phyloP scores from a whole-genome alignment of 164 flowering plant genomes.

The Cinnamomum chago region DNA sequence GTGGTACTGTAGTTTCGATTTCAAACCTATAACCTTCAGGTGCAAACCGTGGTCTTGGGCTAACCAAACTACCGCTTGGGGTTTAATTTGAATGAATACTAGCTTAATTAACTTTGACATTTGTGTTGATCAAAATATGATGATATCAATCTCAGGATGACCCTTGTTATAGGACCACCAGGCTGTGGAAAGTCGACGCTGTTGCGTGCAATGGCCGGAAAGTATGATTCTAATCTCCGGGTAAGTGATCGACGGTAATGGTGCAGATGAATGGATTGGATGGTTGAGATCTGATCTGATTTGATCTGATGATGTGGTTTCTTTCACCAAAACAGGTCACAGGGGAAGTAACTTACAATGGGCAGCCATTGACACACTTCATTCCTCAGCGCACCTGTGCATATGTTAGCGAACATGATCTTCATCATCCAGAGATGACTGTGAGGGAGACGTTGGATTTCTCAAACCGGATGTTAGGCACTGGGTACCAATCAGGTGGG shows the following conservation, averaged over 20 bases:
- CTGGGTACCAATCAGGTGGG: conserved; percentile 21
- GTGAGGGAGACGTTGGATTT: conserved; percentile 59
- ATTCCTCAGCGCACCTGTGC: conserved; percentile 55
- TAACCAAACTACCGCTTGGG: too few relatives aligned
- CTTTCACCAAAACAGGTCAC: conserved; percentile 24
- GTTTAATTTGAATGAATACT: neutral
- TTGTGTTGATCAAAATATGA: neutral
- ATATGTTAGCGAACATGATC: conserved; percentile 53
- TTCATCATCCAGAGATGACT: conserved; percentile 59
- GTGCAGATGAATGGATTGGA: neutral
- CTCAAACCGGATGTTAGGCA: conserved; percentile 33
- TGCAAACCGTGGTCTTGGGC: too few relatives aligned
- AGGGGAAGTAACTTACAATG: conserved; percentile 53
- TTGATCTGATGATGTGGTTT: neutral
- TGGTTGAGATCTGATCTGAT: neutral
- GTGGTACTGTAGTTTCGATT: too few relatives aligned
- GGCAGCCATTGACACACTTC: conserved; percentile 42
- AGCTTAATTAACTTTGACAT: neutral
- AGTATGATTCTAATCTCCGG: conserved; percentile 45
- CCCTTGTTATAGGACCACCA: conserved; percentile 75
- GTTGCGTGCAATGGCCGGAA: conserved; percentile 63
- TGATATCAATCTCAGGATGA: conserved; percentile 45
- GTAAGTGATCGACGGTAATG: conserved; percentile 18
- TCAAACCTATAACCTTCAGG: too few relatives aligned
- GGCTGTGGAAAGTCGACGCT: conserved; percentile 72